Percentiles rank a stretch among this genome's conserved stretches.
These are phyloP conservation scores for Dendryphion nanum DNA, from an alignment of 2,329 filamentous ascomycete genomes.

Conservation along the genomic window DNA sequence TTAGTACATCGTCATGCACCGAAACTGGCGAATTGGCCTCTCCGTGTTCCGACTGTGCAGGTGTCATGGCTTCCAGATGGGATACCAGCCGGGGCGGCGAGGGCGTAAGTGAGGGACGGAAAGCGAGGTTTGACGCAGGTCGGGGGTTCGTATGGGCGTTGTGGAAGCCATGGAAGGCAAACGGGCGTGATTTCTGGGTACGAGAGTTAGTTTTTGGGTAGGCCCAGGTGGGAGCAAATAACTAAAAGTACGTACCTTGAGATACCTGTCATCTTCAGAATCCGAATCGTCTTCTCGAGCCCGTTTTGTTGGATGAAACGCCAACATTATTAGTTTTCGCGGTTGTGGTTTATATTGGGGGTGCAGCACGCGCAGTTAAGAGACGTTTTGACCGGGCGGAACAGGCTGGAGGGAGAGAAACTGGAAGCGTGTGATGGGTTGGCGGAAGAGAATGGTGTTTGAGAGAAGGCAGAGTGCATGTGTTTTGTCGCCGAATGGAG, in stretches of 20 bases:
- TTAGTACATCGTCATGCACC: conserved; percentile 15
- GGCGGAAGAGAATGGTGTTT: conserved; percentile 14
- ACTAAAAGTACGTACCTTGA: conserved; percentile 24
- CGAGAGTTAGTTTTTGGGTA: conserved; percentile 10
- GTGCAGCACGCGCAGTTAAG: conserved; percentile 18
- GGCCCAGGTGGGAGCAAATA: not conserved
- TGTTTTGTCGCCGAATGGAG: conserved; percentile 13
- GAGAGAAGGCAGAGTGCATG: conserved; percentile 5
- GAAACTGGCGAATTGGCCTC: conserved; percentile 27
- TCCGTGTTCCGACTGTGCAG: conserved; percentile 27
- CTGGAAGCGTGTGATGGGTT: conserved; percentile 7
- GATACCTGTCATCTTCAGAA: conserved; percentile 28
- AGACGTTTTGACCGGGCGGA: conserved; percentile 15
- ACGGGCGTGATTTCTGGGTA: conserved; percentile 30
- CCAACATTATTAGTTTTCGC: conserved; percentile 22
- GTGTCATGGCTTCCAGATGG: conserved; percentile 29
- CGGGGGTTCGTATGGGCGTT: conserved; percentile 18
- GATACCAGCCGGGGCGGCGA: conserved; percentile 26
- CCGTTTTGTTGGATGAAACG: conserved; percentile 31
- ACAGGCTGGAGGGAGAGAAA: conserved; percentile 4
- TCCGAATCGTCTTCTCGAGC: conserved; percentile 34
- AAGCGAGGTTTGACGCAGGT: conserved; percentile 16
- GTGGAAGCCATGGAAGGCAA: conserved; percentile 15
- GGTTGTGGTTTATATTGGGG: not conserved
- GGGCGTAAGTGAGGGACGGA: conserved; percentile 21